Percentiles rank a stretch among this genome's conserved stretches.
Conservation (phyloP, 2,329 filamentous ascomycete genomes). For the Bipolaris bicolor region DNA sequence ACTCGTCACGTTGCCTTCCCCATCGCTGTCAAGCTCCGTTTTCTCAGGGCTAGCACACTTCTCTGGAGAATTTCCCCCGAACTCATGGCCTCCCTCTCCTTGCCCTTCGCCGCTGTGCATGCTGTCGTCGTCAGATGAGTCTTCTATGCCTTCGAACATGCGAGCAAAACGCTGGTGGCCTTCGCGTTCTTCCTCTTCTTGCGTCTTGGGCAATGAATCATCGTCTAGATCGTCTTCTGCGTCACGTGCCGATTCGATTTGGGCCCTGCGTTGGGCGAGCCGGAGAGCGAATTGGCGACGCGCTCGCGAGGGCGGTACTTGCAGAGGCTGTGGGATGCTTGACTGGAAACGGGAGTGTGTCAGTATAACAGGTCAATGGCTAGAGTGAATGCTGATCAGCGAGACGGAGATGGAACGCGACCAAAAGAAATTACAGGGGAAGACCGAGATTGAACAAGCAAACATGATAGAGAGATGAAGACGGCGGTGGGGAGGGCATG, state of each 20-base stretch:
- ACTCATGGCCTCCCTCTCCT: constrained; percentile 14
- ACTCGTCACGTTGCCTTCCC: neutral
- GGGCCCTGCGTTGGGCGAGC: constrained; percentile 62
- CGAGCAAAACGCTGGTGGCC: constrained; percentile 42
- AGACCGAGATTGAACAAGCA: neutral
- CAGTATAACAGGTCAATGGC: constrained; percentile 42
- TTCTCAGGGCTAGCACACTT: constrained; percentile 11
- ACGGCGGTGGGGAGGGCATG: constrained; percentile 1
- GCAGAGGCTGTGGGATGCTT: constrained; percentile 64
- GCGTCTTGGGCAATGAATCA: constrained; percentile 17
- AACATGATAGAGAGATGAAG: constrained; percentile 3
- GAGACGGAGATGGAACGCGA: constrained; percentile 17
- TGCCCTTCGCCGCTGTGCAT: constrained; percentile 13
- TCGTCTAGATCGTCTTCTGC: constrained; percentile 24
- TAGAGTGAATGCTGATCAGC: neutral
- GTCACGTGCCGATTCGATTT: constrained; percentile 35
- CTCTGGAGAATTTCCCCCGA: constrained; percentile 11
- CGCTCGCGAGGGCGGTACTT: constrained; percentile 84
- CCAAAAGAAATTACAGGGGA: constrained; percentile 1
- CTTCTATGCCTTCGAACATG: constrained; percentile 46
- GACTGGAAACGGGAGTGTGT: constrained; percentile 10
- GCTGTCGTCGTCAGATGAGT: constrained; percentile 37
- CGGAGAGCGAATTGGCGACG: constrained; percentile 89
- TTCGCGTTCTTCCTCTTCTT: constrained; percentile 40
- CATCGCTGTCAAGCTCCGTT: constrained; percentile 1